Evolutionary conservation across 176 grass and related monocot genomes (phyloP), one percentile per base, ranked within the genome.

Genomic region (Hyparrhenia diplandra): DNA sequence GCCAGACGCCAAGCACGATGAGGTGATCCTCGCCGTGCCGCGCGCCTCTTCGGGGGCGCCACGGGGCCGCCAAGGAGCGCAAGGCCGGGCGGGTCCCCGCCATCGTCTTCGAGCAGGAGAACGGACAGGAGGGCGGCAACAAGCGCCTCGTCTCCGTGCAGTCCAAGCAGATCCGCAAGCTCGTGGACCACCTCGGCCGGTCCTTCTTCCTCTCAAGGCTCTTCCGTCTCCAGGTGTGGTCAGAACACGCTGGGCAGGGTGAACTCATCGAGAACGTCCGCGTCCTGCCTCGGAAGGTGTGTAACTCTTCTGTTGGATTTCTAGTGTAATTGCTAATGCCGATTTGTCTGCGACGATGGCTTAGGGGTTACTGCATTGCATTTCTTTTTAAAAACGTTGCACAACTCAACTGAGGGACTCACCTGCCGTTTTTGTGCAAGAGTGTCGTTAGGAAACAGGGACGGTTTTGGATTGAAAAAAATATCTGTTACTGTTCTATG

Each of bases 131-230:
- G 82, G 93, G 90, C 6, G 93, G 93, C 46, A 92, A 95, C 71
- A 92, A 95, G 88, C 93, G 87, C 39, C 92, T 99, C 9, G 83
- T 99, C 32, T 95, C 92, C 41, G 96, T 95, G 46, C 87, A 69
- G 69, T 35, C 84, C 20, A 99, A 99, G 84, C 96, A 95, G 96
- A 93, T 99, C 85, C 88, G 92, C 55, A 99, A 99, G 83, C 85
- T 99, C 51, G 92, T 99, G 27, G 92, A 95, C 85, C 96, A 95
- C 74, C 82, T 99, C 73, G 92, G 96, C 5, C 80, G 82, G 4
- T 91, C 92, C n/a, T 99, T 95, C 85, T 95, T 99, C 80, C 92
- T 95, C 72, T 91, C 92, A 67, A 84, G 90, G 13, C 90, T 99
- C 42, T 99, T 99, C 69, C 57, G 87, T 13, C 87, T 99, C 25